Conservation (phyloP, 2,329 filamentous ascomycete species). For the Thermothelomyces thermophilus region DNA sequence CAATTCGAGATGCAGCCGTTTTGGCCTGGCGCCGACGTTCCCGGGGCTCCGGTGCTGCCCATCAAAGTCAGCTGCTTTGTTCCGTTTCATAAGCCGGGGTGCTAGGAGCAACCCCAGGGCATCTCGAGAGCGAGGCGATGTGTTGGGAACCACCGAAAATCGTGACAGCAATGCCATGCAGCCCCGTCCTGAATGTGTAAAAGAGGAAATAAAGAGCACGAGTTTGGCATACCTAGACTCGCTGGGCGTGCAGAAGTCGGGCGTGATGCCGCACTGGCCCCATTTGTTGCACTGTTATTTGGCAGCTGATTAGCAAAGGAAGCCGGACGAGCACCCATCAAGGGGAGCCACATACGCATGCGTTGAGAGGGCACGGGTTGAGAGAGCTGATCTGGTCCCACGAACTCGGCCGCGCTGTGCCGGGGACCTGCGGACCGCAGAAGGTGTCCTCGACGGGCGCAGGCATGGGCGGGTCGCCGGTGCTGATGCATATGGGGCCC, state of each 20-base stretch:
- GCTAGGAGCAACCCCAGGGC: too few relatives aligned
- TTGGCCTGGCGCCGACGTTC: slow-evolving; percentile 27
- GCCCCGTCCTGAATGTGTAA: too few relatives aligned
- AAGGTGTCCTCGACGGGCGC: slow-evolving; percentile 28
- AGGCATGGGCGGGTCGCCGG: slow-evolving; percentile 34
- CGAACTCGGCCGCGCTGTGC: slow-evolving; percentile 5
- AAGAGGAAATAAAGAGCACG: too few relatives aligned
- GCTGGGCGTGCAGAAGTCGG: slow-evolving; percentile 27
- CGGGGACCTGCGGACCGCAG: slow-evolving; percentile 30
- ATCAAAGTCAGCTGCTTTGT: too few relatives aligned
- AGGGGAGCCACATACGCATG: slow-evolving; percentile 23
- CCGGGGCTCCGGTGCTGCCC: slow-evolving; percentile 31
- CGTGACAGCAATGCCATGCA: too few relatives aligned
- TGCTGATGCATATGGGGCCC: slow-evolving; percentile 32
- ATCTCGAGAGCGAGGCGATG: too few relatives aligned
- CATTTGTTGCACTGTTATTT: slow-evolving; percentile 25
- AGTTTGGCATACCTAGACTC: too few relatives aligned
- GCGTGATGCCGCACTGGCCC: slow-evolving; percentile 28
- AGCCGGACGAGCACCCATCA: background rate
- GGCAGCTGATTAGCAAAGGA: background rate
- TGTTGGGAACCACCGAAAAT: too few relatives aligned
- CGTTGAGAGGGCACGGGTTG: slow-evolving; percentile 42
- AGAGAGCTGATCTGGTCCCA: slow-evolving; percentile 29
- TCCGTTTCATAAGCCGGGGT: too few relatives aligned
- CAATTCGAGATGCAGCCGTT: slow-evolving; percentile 36